Conservation (phyloP, 1,139 yeast species). For the Geotrichum fermentans region DNA sequence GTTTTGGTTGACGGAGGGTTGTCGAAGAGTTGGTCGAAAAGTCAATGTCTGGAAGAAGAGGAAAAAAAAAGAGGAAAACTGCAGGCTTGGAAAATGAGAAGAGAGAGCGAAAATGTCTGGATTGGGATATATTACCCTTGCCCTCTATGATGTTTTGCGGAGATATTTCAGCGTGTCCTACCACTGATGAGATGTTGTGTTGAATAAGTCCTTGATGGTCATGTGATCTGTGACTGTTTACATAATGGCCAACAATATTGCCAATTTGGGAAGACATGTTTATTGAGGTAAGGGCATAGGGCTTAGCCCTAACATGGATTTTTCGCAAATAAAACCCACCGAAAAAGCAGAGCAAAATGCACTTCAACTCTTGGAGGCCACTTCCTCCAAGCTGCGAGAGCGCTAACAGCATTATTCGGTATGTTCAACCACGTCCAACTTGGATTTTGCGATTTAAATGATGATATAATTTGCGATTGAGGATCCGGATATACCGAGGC, state of each 20-base stretch:
- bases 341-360: too few species aligned
- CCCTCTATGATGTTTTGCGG: background rate
- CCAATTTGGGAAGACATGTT: background rate
- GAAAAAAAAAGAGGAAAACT: slow-evolving; percentile 5
- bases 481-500: slow-evolving; percentile 11
- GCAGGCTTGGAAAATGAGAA: background rate
- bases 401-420: too few species aligned
- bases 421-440: too few species aligned
- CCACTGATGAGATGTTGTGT: too few species aligned
- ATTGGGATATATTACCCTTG: background rate
- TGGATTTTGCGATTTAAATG: background rate
- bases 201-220: background rate
- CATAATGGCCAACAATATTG: background rate
- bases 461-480: slow-evolving; percentile 15
- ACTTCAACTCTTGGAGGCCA: too few species aligned
- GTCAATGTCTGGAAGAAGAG: background rate
- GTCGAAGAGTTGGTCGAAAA: background rate
- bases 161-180: background rate
- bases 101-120: slow-evolving; percentile 1
- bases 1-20: slow-evolving; percentile 1
- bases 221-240: background rate
- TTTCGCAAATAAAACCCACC: too few species aligned
- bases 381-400: too few species aligned
- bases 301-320: background rate
- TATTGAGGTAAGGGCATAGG: background rate